Evolutionary conservation across 139 green algal genomes (phyloP).

Genomic region (Coelastrella sp.): DNA sequence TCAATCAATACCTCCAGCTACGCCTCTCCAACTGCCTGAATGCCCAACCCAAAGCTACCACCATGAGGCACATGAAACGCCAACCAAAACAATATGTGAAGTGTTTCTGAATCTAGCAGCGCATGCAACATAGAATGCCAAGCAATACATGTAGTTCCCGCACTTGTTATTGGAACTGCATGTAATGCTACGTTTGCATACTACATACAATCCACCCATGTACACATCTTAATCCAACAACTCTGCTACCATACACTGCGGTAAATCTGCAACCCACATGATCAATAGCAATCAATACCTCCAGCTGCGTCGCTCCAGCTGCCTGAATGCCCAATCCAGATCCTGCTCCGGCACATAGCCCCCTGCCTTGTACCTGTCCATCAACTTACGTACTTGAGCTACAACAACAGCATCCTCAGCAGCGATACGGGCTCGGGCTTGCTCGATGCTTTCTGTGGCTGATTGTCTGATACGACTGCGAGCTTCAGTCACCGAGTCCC

Average conservation of each 20-base stretch:
- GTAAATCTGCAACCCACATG: too few species aligned
- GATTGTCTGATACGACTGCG: conserved; percentile 38
- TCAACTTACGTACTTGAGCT: conserved; percentile 49
- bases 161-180: too few species aligned
- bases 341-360: conserved; percentile 66
- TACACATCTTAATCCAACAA: too few species aligned
- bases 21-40: conserved; percentile 65
- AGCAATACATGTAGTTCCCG: too few species aligned
- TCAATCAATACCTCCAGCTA: conserved; percentile 30
- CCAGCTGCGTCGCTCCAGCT: conserved; percentile 60
- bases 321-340: conserved; percentile 66
- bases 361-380: conserved; percentile 60
- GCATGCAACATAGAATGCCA: too few species aligned
- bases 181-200: too few species aligned
- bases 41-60: conserved; percentile 56
- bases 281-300: neutral
- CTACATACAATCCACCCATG: too few species aligned
- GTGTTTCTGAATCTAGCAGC: too few species aligned
- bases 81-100: too few species aligned
- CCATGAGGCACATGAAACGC: too few species aligned
- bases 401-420: conserved; percentile 37
- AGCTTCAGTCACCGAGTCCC: conserved; percentile 44
- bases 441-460: conserved; percentile 45
- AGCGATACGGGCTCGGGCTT: conserved; percentile 44
- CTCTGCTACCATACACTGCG: too few species aligned